These are phyloP conservation scores for Suhomyces chickasaworum DNA, from an alignment of 1,139 yeast species.

Conservation along the genomic window DNA sequence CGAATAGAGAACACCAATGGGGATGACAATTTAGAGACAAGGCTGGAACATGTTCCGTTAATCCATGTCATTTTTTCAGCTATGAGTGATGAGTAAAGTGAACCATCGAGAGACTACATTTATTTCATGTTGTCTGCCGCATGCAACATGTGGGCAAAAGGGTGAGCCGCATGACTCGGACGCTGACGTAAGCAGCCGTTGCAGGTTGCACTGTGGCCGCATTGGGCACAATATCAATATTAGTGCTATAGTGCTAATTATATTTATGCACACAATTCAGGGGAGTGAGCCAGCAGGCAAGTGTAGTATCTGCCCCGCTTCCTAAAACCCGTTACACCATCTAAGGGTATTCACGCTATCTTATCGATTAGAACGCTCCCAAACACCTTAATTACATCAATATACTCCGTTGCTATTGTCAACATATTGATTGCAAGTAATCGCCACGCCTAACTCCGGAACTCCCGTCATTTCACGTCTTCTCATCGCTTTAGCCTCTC, in stretches of 20 bases:
- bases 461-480: not conserved
- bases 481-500: not conserved
- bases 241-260: not conserved
- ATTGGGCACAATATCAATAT: not conserved
- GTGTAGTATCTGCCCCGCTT: not conserved
- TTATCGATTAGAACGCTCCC: too few species aligned
- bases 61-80: too few species aligned
- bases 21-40: too few species aligned
- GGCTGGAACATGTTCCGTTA: too few species aligned
- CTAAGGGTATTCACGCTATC: not conserved
- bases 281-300: not conserved
- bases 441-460: not conserved
- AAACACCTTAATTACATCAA: too few species aligned
- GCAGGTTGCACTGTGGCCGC: not conserved
- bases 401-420: too few species aligned
- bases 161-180: not conserved
- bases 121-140: too few species aligned
- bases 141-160: too few species aligned
- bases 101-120: too few species aligned
- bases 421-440: too few species aligned
- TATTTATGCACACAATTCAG: not conserved
- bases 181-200: not conserved
- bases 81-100: too few species aligned
- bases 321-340: not conserved
- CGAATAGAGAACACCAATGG: too few species aligned